A percentile compares a stretch with the other conserved stretches of the same genome.
phyloP scores from a whole-genome alignment of 1,284 basidiomycete genomes.

The Cryptococcus jaspeensis region DNA sequence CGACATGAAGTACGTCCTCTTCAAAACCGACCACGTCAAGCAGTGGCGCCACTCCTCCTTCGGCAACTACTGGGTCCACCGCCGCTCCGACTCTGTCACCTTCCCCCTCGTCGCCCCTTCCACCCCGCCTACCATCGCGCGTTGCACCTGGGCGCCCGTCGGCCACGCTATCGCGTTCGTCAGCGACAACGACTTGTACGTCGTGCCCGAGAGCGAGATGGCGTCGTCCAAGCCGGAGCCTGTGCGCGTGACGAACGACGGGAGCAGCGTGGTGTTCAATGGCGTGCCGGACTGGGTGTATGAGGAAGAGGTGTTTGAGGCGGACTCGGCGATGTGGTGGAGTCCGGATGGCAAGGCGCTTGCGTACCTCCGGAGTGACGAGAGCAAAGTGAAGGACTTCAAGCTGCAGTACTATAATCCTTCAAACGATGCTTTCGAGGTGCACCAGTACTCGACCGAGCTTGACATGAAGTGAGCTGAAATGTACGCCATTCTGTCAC shows the following conservation, averaged over 20 bases:
- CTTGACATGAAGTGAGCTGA: slow-evolving; percentile 68
- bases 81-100: slow-evolving; percentile 63
- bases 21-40: slow-evolving; percentile 72
- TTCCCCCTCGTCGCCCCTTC: slow-evolving; percentile 65
- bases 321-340: slow-evolving; percentile 84
- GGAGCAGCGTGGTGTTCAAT: slow-evolving; percentile 82
- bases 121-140: slow-evolving; percentile 64
- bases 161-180: slow-evolving; percentile 80
- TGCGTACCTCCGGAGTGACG: slow-evolving; percentile 84
- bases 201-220: slow-evolving; percentile 57
- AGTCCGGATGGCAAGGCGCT: slow-evolving; percentile 76
- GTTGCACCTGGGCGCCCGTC: slow-evolving; percentile 81
- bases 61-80: slow-evolving; percentile 83
- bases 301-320: slow-evolving; percentile 82
- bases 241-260: slow-evolving; percentile 76
- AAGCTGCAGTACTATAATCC: slow-evolving; percentile 89
- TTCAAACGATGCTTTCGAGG: slow-evolving; percentile 62
- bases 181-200: slow-evolving; percentile 75
- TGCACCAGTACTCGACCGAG: slow-evolving; percentile 74
- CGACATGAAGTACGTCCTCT: slow-evolving; percentile 80
- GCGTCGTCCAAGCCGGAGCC: slow-evolving; percentile 15
- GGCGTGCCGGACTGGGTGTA: slow-evolving; percentile 97
- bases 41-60: slow-evolving; percentile 91
- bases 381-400: slow-evolving; percentile 81
- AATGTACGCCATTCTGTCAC: background rate